These are phyloP conservation scores for Globisporangium camurandrum DNA, from an alignment of 352 stramenopile genomes.

Conservation along the genomic window DNA sequence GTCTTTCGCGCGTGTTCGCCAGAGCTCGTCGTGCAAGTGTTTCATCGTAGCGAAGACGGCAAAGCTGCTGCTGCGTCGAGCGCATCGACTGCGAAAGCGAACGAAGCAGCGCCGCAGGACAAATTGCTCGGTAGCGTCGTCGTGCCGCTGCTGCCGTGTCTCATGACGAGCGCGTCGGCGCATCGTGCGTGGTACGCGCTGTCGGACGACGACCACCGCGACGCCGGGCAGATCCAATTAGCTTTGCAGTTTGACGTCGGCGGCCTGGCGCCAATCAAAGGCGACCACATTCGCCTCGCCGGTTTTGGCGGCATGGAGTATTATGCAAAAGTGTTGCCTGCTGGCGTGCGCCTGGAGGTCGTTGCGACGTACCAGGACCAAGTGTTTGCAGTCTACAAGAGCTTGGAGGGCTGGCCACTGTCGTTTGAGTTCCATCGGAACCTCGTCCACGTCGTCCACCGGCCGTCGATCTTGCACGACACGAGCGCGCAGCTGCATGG, in stretches of 20 bases:
- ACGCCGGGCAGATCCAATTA: slow-evolving; percentile 55
- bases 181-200: slow-evolving; percentile 53
- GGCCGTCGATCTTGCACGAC: slow-evolving; percentile 46
- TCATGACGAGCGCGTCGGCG: slow-evolving; percentile 47
- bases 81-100: slow-evolving; percentile 1
- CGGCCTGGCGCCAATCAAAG: slow-evolving; percentile 34
- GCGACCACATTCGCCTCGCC: slow-evolving; percentile 46
- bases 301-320: slow-evolving; percentile 65
- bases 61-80: slow-evolving; percentile 8
- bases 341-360: slow-evolving; percentile 42
- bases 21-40: slow-evolving; percentile 53
- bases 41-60: slow-evolving; percentile 32
- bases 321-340: slow-evolving; percentile 50
- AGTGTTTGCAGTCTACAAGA: slow-evolving; percentile 47
- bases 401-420: slow-evolving; percentile 49
- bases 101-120: slow-evolving; percentile 19
- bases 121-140: slow-evolving; percentile 53
- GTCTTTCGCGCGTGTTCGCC: slow-evolving; percentile 51
- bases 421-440: slow-evolving; percentile 65
- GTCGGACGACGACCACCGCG: slow-evolving; percentile 35
- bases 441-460: slow-evolving; percentile 49
- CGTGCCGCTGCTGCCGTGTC: slow-evolving; percentile 50
- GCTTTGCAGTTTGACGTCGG: slow-evolving; percentile 48
- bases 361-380: slow-evolving; percentile 59
- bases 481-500: slow-evolving; percentile 44